A percentile compares a stretch with the other conserved stretches of the same genome.
phyloP scores from a whole-genome alignment of 1,284 basidiomycete species.

The Malassezia globosa region DNA sequence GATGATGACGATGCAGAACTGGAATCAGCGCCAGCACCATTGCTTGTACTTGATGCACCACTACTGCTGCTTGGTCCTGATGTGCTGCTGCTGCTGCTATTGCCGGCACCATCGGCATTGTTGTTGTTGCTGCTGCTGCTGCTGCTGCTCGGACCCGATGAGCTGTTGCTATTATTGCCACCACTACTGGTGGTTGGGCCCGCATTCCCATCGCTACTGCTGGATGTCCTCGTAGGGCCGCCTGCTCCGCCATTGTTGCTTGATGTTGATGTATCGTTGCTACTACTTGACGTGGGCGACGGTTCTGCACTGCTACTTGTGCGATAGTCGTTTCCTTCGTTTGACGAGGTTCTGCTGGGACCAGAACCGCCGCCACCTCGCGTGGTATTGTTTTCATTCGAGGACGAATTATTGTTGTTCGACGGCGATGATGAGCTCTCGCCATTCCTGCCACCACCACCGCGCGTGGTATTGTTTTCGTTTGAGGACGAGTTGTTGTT shows the following conservation, averaged over 20 bases:
- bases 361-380: not conserved
- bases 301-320: too few species aligned
- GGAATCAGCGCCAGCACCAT: not conserved
- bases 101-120: not conserved
- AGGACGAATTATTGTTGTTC: not conserved
- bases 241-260: not conserved
- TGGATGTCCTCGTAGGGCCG: not conserved
- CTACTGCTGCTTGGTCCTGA: not conserved
- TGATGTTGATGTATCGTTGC: too few species aligned
- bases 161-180: not conserved
- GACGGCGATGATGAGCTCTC: constrained; percentile 1
- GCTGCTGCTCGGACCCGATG: not conserved
- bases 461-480: too few species aligned
- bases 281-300: too few species aligned
- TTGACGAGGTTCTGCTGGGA: too few species aligned
- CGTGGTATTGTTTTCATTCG: not conserved
- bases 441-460: not conserved
- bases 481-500: too few species aligned
- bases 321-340: too few species aligned
- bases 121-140: not conserved
- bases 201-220: not conserved
- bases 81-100: not conserved
- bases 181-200: not conserved
- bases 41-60: not conserved
- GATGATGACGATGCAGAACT: not conserved